Conservation (phyloP, 2,329 filamentous ascomycete species). For the Aspergillus tamarii region DNA sequence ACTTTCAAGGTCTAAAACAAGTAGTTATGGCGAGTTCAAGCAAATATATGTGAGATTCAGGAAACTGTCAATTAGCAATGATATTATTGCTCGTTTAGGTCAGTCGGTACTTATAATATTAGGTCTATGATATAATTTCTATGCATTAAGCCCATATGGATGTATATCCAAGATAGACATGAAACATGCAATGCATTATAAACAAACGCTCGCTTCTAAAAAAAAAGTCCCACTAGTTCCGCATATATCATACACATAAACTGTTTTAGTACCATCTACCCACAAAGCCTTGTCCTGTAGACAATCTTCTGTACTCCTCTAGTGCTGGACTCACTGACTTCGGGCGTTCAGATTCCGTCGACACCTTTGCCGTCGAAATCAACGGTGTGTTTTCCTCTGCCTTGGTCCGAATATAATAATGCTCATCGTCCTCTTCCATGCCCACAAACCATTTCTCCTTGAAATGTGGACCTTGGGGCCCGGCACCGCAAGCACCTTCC, state of each 20-base stretch:
- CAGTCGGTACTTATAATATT: no score
- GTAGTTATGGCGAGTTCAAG: no score
- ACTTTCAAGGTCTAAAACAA: no score
- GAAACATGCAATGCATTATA: neutral
- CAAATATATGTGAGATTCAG: no score
- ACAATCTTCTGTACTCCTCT: conserved; percentile 38
- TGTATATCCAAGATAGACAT: neutral
- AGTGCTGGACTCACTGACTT: conserved; percentile 35
- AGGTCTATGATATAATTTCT: neutral
- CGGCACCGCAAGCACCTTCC: conserved; percentile 60
- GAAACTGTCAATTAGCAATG: no score
- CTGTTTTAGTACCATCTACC: conserved; percentile 29
- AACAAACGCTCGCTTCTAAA: neutral
- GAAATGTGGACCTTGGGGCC: conserved; percentile 56
- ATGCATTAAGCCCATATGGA: neutral
- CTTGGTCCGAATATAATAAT: conserved; percentile 54
- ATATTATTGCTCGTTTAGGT: no score
- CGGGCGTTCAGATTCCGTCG: conserved; percentile 24
- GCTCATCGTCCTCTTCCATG: conserved; percentile 52
- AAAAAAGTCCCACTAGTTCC: neutral
- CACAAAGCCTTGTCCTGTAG: conserved; percentile 30
- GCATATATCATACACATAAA: neutral
- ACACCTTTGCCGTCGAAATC: conserved; percentile 5
- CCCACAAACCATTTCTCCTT: conserved; percentile 49
- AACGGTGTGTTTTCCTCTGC: conserved; percentile 25